Base-by-base conservation (phyloP, 495 filamentous ascomycete species). In the Sordaria brevicollis region DNA sequence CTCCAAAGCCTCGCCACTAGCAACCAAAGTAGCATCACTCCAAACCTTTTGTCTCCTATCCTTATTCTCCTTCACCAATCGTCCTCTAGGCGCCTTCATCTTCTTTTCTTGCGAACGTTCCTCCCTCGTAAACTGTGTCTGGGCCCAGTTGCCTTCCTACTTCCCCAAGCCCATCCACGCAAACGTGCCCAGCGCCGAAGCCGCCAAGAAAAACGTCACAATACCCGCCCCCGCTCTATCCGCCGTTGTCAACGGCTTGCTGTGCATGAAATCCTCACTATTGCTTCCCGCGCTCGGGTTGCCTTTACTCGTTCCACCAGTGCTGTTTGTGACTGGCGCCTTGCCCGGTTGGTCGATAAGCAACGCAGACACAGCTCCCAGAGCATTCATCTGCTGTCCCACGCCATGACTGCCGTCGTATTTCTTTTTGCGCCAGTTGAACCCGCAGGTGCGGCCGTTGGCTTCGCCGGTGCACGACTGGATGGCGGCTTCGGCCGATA, bases 331-430 rank as follows among this genome's bases (percentile, higher is more conserved):
- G 10, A 88, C 78, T 0, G 90, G 88, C 0, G 80, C 76, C 9
- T 76, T 67, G 21, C 76, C 77, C 10, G 19, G 21, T 15, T 80
- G 65, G 2, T 70, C 66, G 37, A 85, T 77, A 8, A 90, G 72
- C 34, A 86, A 78, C 13, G 87, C 85, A 67, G 87, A 83, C 2
- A 94, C 82, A 15, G 89, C 86, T 37, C 85, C 86, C 54, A 94
- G 77, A 0, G 88, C 91, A 68, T 86, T 85, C 85, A 93, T 88
- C 77, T 91, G 85, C 81, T 93, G 89, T 0, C 90, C 90, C 1
- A 89, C 84, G 1, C 89, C 89, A 13, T 74, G 73, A 13, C 77
- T 79, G 1, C 85, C 87, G 73, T 93, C 91, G 79, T 85, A 92
- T 11, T 79, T 76, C 6, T 77, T 74, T 35, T 78, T 79, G 70